Evolutionary conservation across 1,284 basidiomycete species (phyloP).

Genomic region (Chondrostereum purpureum): DNA sequence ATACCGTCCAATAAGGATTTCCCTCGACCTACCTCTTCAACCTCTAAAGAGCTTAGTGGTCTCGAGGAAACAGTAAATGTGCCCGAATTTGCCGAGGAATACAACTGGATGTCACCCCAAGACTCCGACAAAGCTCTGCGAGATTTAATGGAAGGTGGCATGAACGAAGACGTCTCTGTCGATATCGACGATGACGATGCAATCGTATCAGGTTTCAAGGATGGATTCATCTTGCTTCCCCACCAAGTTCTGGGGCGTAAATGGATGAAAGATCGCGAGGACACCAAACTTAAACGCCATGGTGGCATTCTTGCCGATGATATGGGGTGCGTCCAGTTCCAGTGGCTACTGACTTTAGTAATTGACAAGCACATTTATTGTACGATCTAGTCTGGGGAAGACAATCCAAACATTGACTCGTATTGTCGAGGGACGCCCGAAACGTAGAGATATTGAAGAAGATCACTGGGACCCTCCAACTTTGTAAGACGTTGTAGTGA

Average conservation of each 20-base stretch:
- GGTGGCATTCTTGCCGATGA: constrained; percentile 93
- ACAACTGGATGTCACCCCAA: constrained; percentile 23
- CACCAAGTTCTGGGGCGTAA: constrained; percentile 81
- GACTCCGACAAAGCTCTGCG: constrained; percentile 63
- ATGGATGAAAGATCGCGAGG: constrained; percentile 88
- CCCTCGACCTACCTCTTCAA: background rate
- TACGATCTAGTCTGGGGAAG: constrained; percentile 76
- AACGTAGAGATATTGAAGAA: constrained; percentile 54
- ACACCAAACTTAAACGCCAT: constrained; percentile 54
- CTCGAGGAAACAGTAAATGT: constrained; percentile 15
- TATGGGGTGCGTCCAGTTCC: constrained; percentile 57
- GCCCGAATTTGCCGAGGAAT: constrained; percentile 25
- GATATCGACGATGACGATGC: constrained; percentile 62
- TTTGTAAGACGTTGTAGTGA: constrained; percentile 44
- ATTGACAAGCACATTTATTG: constrained; percentile 7
- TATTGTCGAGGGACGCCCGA: constrained; percentile 72
- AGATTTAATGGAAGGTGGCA: constrained; percentile 49
- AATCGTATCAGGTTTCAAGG: constrained; percentile 65
- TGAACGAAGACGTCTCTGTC: constrained; percentile 46
- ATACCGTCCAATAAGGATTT: background rate
- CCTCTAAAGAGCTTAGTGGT: background rate
- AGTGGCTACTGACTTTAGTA: background rate
- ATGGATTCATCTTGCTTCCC: constrained; percentile 67
- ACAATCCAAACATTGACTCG: constrained; percentile 88
- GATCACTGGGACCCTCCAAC: constrained; percentile 68